phyloP scores from a whole-genome alignment of 2,329 filamentous ascomycete species.

The Myriosclerotinia curreyana region DNA sequence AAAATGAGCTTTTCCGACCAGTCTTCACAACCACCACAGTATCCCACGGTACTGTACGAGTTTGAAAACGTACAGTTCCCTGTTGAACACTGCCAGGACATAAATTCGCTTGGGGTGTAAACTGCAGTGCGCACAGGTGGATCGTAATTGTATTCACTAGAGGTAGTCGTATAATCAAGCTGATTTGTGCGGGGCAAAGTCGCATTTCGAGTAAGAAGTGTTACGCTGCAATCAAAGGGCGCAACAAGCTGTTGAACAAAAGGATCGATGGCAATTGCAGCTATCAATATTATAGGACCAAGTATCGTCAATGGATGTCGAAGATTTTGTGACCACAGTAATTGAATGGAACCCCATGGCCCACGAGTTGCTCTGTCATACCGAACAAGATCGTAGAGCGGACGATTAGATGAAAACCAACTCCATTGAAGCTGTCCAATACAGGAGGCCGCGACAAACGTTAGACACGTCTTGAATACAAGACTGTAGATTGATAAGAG shows the following conservation, averaged over 20 bases:
- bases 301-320: not conserved
- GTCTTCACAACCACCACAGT: not conserved
- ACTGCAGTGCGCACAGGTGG: not conserved
- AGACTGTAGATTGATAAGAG: not conserved
- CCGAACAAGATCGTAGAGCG: not conserved
- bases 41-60: not conserved
- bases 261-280: not conserved
- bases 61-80: not conserved
- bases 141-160: too few species aligned
- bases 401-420: constrained; percentile 3
- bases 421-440: not conserved
- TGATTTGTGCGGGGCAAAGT: not conserved
- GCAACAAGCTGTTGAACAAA: not conserved
- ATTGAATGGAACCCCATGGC: not conserved
- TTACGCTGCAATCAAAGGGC: not conserved
- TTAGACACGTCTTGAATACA: not conserved
- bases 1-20: not conserved
- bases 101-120: not conserved
- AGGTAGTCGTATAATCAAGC: not conserved
- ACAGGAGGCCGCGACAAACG: not conserved
- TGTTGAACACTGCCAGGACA: not conserved
- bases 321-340: not conserved
- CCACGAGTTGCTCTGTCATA: not conserved
- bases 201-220: not conserved
- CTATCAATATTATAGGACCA: not conserved